Conservation (phyloP, 2,329 filamentous ascomycete genomes). For the Colletotrichum sp. region DNA sequence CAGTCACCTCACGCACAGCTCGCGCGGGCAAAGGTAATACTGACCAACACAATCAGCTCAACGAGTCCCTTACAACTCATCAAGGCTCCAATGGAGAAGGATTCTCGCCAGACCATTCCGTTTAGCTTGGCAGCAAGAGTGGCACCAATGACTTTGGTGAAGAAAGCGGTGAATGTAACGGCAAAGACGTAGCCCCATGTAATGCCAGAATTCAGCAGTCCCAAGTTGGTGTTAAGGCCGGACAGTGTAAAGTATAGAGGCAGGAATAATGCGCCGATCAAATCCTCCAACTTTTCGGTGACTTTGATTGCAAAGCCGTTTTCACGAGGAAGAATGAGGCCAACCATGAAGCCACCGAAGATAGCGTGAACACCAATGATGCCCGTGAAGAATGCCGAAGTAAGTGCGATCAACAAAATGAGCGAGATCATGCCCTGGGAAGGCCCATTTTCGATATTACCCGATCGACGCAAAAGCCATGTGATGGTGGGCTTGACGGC, state of each 20-base stretch:
- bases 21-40: slow-evolving; percentile 29
- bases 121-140: slow-evolving; percentile 77
- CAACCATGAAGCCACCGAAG: slow-evolving; percentile 90
- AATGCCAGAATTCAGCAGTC: slow-evolving; percentile 79
- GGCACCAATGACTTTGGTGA: slow-evolving; percentile 84
- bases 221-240: slow-evolving; percentile 86
- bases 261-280: slow-evolving; percentile 82
- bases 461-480: slow-evolving; percentile 74
- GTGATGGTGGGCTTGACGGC: slow-evolving; percentile 76
- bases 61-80: slow-evolving; percentile 98
- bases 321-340: slow-evolving; percentile 88
- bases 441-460: slow-evolving; percentile 85
- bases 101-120: slow-evolving; percentile 89
- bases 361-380: slow-evolving; percentile 95
- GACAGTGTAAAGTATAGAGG: slow-evolving; percentile 95
- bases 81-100: slow-evolving; percentile 82
- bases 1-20: not conserved
- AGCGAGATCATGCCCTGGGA: slow-evolving; percentile 84
- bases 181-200: slow-evolving; percentile 92
- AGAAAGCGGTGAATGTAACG: slow-evolving; percentile 81
- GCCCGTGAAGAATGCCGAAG: slow-evolving; percentile 84
- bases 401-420: slow-evolving; percentile 79
- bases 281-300: slow-evolving; percentile 93
- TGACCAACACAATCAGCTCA: slow-evolving; percentile 89
- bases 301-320: slow-evolving; percentile 89